Base-by-base conservation (phyloP, 2,329 filamentous ascomycete genomes). In the Fusarium tupiense region DNA sequence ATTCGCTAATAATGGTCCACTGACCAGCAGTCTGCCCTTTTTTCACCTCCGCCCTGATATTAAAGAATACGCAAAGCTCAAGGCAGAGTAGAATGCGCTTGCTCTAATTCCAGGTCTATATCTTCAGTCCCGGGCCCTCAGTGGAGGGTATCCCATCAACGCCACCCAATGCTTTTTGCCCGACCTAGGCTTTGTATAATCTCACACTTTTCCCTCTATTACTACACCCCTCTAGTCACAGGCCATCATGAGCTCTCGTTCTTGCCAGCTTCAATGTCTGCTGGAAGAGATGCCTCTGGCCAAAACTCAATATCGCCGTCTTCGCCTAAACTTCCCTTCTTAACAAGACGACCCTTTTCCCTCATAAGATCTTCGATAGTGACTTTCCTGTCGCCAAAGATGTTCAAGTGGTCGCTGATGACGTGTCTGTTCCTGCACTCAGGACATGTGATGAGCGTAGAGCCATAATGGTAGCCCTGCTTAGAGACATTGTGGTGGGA, bases 221-320 rank as follows among this genome's bases (percentile, higher is more conserved):
- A 16, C 10, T 59, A 46, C 37, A 64, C 20, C 16, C 38, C 12
- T 41, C 19, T 12, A 19, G 33, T 7, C 33, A 33, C 19, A 40
- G 5, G 4, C 17, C 16, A 52, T 61, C 57, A 69, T 50, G 69
- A 71, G 26, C 33, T 68, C 44, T 68, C 38, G 2, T 16, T 59
- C n/a, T 75, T 67, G 12, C 52, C 72, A 24, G 75, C 70, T 35
- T 73, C 74, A 31, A 73, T 73, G 40, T 69, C 61, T 49, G 77
- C 69, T 57, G 76, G 57, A 47, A 80, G 70, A 56, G 61, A 84
- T 22, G 91, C 90, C 74, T 97, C 94, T 37, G 93, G 92, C 92
- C 95, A 98, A 76, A 98, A 96, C 82, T 98, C 96, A 54, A 98
- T 85, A 80, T 98, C 93, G n/a, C 94, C 94, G 75, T 95, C 91